A percentile compares a stretch with the other conserved stretches of the same genome.
Evolutionary conservation across 148 eudicot genomes (phyloP).

Genomic region (Drosera capensis): DNA sequence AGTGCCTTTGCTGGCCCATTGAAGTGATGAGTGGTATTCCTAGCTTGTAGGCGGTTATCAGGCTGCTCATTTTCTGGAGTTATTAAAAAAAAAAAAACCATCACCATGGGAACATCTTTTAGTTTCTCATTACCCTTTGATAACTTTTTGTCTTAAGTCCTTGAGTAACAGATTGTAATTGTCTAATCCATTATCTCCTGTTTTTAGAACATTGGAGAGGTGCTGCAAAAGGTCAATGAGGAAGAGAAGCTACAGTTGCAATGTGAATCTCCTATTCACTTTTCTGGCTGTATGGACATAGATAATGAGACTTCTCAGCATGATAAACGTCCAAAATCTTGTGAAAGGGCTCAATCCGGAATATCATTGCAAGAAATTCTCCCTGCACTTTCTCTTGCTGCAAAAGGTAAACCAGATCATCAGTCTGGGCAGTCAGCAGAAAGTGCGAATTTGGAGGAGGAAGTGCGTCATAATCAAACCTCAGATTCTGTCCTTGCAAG

Average conservation of each 20-base stretch:
- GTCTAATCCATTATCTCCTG: no score
- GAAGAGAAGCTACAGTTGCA: constrained; percentile 2
- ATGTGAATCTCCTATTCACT: constrained; percentile 5
- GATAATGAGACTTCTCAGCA: not conserved
- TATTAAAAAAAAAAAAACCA: no score
- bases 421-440: constrained; percentile 20
- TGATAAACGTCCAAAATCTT: constrained; percentile 1
- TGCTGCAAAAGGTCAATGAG: constrained; percentile 5
- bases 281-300: constrained; percentile 6
- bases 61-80: no score
- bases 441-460: constrained; percentile 20
- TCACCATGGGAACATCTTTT: no score
- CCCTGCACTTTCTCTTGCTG: constrained; percentile 12
- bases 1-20: no score
- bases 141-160: not conserved
- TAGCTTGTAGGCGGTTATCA: no score
- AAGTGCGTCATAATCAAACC: constrained; percentile 17
- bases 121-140: not conserved
- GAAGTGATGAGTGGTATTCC: no score
- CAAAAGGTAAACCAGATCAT: constrained; percentile 12
- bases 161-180: not conserved
- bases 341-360: constrained; percentile 5
- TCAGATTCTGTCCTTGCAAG: constrained; percentile 16
- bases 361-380: constrained; percentile 24
- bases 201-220: not conserved